Evolutionary conservation across 2,329 filamentous ascomycete species (phyloP).

Genomic region (Colletotrichum gloeosporioides): DNA sequence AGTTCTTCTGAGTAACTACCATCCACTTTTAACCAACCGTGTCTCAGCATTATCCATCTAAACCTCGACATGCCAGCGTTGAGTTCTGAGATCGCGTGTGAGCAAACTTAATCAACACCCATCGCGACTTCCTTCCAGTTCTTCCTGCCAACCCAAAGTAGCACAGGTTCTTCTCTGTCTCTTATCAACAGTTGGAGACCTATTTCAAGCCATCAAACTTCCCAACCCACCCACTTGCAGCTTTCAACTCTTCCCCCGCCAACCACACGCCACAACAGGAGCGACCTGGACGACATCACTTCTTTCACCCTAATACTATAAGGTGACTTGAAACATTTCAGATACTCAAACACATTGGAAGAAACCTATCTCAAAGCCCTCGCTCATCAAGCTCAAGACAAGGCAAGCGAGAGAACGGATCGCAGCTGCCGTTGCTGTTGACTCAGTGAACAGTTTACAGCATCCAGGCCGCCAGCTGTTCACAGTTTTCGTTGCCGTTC

Average conservation of each 20-base stretch:
- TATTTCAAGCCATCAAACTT: not conserved
- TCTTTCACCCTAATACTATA: not conserved
- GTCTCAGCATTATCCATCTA: fast-evolving
- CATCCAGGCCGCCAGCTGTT: not conserved
- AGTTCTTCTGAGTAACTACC: not conserved
- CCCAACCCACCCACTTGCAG: not conserved
- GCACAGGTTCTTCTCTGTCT: not conserved
- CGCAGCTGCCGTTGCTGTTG: not conserved
- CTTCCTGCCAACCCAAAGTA: not conserved
- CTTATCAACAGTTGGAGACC: too few relatives aligned
- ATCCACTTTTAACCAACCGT: fast-evolving
- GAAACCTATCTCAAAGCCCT: not conserved
- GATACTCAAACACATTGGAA: not conserved
- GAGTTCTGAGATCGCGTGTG: not conserved
- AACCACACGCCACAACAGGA: not conserved
- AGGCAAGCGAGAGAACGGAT: not conserved
- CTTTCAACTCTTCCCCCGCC: not conserved
- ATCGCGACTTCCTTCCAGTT: not conserved
- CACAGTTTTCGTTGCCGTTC: not conserved
- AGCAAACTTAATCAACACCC: not conserved
- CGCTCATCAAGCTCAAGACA: not conserved
- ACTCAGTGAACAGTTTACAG: not conserved
- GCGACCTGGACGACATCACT: not conserved
- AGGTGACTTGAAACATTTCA: not conserved
- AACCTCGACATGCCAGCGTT: too few relatives aligned